Conservation (phyloP, 1,284 basidiomycete species). For the Cystobasidium slooffiae region DNA sequence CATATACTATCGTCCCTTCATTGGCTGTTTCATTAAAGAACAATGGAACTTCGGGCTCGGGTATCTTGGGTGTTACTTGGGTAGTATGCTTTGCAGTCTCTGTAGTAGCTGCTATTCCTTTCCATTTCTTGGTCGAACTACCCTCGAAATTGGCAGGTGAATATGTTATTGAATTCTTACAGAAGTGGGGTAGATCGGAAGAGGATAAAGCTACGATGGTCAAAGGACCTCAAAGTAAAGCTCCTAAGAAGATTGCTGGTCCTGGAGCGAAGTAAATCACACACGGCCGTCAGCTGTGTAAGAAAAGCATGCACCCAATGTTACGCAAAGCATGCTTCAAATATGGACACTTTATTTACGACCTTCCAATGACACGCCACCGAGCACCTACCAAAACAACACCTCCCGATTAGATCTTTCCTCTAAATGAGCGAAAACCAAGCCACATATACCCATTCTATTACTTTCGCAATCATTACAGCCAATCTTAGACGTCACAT, state of each 20-base stretch:
- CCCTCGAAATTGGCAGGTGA: constrained; percentile 55
- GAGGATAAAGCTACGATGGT: constrained; percentile 19
- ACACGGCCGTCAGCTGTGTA: not conserved
- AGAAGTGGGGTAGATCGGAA: constrained; percentile 47
- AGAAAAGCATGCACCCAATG: not conserved
- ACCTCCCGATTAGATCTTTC: no score
- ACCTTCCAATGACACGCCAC: no score
- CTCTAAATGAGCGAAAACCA: no score
- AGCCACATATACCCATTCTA: constrained; percentile 4
- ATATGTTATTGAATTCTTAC: constrained; percentile 50
- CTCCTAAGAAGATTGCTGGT: constrained; percentile 42
- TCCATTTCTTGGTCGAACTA: constrained; percentile 55
- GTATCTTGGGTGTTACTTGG: constrained; percentile 53
- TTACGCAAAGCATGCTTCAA: not conserved
- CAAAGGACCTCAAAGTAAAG: constrained; percentile 35
- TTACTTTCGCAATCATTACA: not conserved
- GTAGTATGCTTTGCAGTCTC: constrained; percentile 52
- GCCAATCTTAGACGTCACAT: constrained; percentile 2
- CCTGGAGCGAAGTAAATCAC: constrained; percentile 38
- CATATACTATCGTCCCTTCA: constrained; percentile 54
- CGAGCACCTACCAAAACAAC: no score
- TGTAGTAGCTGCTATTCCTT: constrained; percentile 51
- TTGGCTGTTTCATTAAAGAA: constrained; percentile 52
- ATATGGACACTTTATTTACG: not conserved
- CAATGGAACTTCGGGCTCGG: constrained; percentile 49